A percentile compares a stretch with the other conserved stretches of the same genome.
phyloP scores from a whole-genome alignment of 1,139 yeast species.

The Geotrichum citri-aurantii region DNA sequence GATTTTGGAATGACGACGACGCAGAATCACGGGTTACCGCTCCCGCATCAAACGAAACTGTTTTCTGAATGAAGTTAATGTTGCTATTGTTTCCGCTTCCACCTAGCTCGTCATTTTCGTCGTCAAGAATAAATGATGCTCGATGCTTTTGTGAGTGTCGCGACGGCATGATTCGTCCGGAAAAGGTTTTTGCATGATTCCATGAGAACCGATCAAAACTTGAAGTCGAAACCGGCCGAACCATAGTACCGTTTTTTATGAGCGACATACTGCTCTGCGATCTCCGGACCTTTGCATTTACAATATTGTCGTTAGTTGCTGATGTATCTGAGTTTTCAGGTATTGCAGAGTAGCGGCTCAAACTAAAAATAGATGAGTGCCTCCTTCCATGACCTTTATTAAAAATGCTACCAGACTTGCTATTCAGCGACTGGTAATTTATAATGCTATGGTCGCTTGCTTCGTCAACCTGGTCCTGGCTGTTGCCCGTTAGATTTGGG shows the following conservation, averaged over 20 bases:
- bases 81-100: neutral
- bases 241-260: neutral
- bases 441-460: neutral
- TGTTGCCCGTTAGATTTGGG: neutral
- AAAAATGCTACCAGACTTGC: neutral
- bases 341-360: neutral
- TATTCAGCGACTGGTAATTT: neutral
- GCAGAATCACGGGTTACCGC: neutral
- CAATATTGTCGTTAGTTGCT: neutral
- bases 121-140: conserved; percentile 6
- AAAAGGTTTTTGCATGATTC: conserved; percentile 10
- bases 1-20: neutral
- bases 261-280: conserved; percentile 3
- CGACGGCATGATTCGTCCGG: conserved; percentile 3
- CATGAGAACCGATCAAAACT: neutral
- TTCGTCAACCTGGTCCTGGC: neutral
- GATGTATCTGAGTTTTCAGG: conserved; percentile 1
- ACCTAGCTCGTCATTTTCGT: neutral
- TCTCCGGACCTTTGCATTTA: neutral
- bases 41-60: conserved; percentile 1
- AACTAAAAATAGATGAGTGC: conserved; percentile 4
- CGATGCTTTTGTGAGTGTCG: conserved; percentile 1
- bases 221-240: neutral
- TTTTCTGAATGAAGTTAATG: neutral
- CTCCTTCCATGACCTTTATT: neutral